These are phyloP conservation scores for Aquilaria sinensis DNA, from an alignment of 345 rosid species.

Conservation along the genomic window DNA sequence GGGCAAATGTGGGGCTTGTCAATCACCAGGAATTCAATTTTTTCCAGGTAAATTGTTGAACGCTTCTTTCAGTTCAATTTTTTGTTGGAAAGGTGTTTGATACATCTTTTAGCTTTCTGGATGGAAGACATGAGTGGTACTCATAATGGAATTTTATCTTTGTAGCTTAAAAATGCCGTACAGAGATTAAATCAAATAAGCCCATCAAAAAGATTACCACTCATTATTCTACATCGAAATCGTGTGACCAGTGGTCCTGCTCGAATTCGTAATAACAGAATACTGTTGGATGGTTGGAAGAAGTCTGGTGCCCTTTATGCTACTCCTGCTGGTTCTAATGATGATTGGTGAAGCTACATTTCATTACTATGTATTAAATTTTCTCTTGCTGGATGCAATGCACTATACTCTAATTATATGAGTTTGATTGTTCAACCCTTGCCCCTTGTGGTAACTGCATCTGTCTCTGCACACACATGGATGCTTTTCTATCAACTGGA, in stretches of 20 bases:
- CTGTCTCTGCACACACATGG: too few species aligned
- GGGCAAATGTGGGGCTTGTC: slow-evolving; percentile 71
- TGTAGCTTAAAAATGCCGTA: slow-evolving; percentile 64
- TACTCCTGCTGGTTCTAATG: slow-evolving; percentile 91
- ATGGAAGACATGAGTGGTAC: background rate
- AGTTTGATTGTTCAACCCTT: too few species aligned
- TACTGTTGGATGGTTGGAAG: slow-evolving; percentile 59
- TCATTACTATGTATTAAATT: background rate
- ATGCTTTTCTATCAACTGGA: too few species aligned
- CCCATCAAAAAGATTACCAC: slow-evolving; percentile 71
- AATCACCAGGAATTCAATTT: slow-evolving; percentile 53
- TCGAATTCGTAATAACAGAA: slow-evolving; percentile 49
- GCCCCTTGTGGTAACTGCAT: too few species aligned
- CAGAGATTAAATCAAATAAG: slow-evolving; percentile 45
- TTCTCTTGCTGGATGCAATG: too few species aligned
- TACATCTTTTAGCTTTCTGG: background rate
- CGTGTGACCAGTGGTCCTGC: slow-evolving; percentile 77
- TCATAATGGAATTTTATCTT: slow-evolving; percentile 2
- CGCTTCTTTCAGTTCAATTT: too few species aligned
- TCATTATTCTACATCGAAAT: slow-evolving; percentile 67
- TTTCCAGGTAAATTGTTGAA: slow-evolving; percentile 40
- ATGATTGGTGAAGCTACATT: slow-evolving; percentile 69
- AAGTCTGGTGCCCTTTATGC: slow-evolving; percentile 73
- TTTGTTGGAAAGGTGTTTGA: background rate
- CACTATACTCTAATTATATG: too few species aligned